Base-by-base conservation (phyloP, 2,329 filamentous ascomycete genomes). In the Rutstroemia sp. region DNA sequence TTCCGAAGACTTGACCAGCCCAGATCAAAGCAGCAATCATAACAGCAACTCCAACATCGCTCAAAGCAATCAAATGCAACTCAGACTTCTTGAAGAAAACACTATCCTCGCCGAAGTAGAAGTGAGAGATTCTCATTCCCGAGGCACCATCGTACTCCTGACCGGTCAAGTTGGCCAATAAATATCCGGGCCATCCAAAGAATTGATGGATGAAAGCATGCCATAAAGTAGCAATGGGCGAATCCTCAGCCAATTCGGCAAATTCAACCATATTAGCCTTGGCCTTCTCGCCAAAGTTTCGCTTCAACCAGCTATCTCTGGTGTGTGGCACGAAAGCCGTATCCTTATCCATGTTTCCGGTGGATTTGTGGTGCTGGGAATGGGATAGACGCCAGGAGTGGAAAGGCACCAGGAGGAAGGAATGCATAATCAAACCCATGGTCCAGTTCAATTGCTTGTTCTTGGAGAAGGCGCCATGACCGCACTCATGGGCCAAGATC, bases 321-420 rank as follows among this genome's bases (percentile, higher is more conserved):
- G 74, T 78, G 61, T 72, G 71, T 48, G 82, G 82, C 16, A 85
- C 82, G 59, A 84, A 85, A 19, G 79, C 81, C 68, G 83, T 85
- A 68, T 87, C 84, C 73, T 82, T 83, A 58, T 83, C 78, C 73
- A 86, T 82, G 72, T 87, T 79, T 62, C 82, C 82, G 46, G 82
- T 83, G 71, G 81, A 85, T 62, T 79, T 80, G 73, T 90, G 86
- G 71, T 89, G 86, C 51, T 85, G 79, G 58, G 79, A 78, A 70
- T 90, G 86, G 34, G 80, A 84, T 69, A 82, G 83, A 72, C 86
- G 83, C 86, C 86, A 89, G 49, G 80, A 83, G 73, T 87, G 88
- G 73, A 85, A 90, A 3, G 86, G 86, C 2, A 86, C 84, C 58
- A 86, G 71, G 39, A 89, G 75, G 62, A 79, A 76, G 5, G 82